Evolutionary conservation across 345 rosid genomes (phyloP).

Genomic region (Populus tremula): DNA sequence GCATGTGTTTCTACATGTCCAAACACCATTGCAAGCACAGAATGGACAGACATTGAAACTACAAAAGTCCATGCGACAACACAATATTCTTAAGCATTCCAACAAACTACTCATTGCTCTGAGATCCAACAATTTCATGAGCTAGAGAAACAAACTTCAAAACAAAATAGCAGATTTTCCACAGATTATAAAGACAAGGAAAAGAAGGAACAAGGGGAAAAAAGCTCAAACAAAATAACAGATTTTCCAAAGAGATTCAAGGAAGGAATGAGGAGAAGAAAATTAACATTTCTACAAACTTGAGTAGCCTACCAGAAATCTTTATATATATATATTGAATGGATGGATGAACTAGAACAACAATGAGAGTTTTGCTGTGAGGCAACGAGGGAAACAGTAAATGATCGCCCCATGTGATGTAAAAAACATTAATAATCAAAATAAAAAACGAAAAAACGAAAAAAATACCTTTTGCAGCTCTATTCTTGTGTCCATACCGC

Average conservation of each 20-base stretch:
- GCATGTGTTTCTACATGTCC: background rate
- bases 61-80: background rate
- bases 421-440: background rate
- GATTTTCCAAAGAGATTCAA: background rate
- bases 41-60: background rate
- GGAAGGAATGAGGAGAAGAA: background rate
- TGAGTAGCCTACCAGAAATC: background rate
- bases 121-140: background rate
- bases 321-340: background rate
- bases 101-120: background rate
- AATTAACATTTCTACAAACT: background rate
- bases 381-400: background rate
- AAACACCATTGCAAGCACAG: background rate
- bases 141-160: background rate
- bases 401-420: background rate
- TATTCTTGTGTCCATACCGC: conserved; percentile 61
- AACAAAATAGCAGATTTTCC: background rate
- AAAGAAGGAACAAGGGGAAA: background rate
- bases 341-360: background rate
- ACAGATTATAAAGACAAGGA: background rate
- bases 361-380: background rate
- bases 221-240: background rate
- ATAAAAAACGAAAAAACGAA: background rate
- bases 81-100: background rate
- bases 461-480: conserved; percentile 54